phyloP scores from a whole-genome alignment of 202 grass and related monocot species.

The Carex arenaria region DNA sequence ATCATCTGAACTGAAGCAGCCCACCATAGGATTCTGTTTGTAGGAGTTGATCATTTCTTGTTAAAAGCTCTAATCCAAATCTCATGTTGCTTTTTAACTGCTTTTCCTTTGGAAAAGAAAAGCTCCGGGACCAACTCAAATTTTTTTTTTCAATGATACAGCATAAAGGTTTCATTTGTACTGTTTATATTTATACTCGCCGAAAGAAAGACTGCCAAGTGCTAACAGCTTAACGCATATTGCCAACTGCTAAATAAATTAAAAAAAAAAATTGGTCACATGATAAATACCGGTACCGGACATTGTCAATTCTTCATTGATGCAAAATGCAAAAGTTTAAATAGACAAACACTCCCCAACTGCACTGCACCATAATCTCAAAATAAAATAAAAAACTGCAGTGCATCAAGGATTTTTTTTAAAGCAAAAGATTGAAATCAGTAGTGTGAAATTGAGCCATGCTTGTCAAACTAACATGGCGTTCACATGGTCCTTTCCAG shows the following conservation, averaged over 20 bases:
- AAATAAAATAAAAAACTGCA: no score
- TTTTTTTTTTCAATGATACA: not conserved
- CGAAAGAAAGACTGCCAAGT: not conserved
- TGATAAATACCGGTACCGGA: no score
- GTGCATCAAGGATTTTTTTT: not conserved
- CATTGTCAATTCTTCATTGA: no score
- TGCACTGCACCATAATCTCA: no score
- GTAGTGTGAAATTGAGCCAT: not conserved
- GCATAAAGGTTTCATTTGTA: no score
- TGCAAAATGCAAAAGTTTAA: no score
- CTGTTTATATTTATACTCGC: no score
- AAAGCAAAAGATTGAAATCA: not conserved
- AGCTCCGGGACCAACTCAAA: not conserved
- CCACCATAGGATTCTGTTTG: not conserved
- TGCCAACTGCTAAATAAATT: not conserved
- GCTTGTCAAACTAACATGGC: constrained; percentile 13
- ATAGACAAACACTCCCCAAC: no score
- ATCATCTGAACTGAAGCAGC: not conserved
- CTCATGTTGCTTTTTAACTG: not conserved
- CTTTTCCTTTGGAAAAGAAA: not conserved
- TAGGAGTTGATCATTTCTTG: not conserved
- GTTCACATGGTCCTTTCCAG: constrained; percentile 1
- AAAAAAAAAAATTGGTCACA: not conserved
- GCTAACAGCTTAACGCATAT: not conserved
- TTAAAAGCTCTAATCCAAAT: constrained; percentile 6